Evolutionary conservation across 2,329 filamentous ascomycete genomes (phyloP), one percentile per base, ranked within the genome.

Genomic region (Monilinia aucupariae): DNA sequence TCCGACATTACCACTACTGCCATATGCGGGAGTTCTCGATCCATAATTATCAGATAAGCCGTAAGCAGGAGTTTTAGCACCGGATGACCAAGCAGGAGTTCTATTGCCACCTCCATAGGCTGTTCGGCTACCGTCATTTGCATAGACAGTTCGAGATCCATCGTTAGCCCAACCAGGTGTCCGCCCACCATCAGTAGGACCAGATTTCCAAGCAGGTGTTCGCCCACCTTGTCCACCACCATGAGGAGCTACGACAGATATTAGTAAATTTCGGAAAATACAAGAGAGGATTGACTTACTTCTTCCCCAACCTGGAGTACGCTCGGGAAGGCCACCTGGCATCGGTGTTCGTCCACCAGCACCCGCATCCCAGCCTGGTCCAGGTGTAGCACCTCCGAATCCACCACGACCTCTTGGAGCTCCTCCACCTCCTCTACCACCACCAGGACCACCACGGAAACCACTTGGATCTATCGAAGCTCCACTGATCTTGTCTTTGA

Each of bases 401-500:
- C 78, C 81, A 69, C 72, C 80, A 59, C 78, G 74, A 22, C 81
- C 53, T 53, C 63, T 64, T 41, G 63, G 25, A 49, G 59, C 45
- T 32, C 49, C 61, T 27, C 76, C 77, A 43, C 80, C 80, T 55
- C 80, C 80, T 55, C 72, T 74, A 64, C 69, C 74, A 58, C 77
- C 79, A 67, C 74, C 72, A 64, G 77, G 75, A 30, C 51, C 60
- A 43, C 60, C 51, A 32, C 60, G 34, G 51, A 62, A 62, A 20
- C 60, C 60, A 63, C 84, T 84, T 63, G 90, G 85, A 68, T 92
- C 88, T 66, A 96, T 88, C n/a, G 83, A 83, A 62, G 87, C 84
- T 52, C 92, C 92, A 4, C 89, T 93, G 62, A 88, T 77, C 66
- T 84, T 90, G 79, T 99, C 93, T 75, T 93, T 92, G 77, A 96